These are phyloP conservation scores for Trichoderma polysporum DNA, from an alignment of 2,329 filamentous ascomycete species.

Conservation along the genomic window DNA sequence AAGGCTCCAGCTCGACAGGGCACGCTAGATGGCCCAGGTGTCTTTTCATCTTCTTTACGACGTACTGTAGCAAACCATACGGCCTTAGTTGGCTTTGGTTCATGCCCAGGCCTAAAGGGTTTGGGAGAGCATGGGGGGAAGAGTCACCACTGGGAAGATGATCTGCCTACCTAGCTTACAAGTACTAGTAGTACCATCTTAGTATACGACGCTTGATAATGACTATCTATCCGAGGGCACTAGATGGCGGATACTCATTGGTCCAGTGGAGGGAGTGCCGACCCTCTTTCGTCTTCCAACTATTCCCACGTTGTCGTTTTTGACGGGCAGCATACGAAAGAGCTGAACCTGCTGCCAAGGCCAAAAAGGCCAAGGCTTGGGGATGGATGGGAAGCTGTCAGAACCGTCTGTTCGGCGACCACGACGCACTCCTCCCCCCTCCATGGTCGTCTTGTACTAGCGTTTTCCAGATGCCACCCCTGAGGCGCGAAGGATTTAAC, in stretches of 20 bases:
- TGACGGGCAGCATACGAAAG: not conserved
- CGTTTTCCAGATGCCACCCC: not conserved
- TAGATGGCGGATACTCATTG: not conserved
- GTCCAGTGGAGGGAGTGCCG: not conserved
- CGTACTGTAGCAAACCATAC: not conserved
- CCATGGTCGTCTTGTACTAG: not conserved
- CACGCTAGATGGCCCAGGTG: not conserved
- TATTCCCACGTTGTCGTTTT: not conserved
- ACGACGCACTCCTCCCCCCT: not conserved
- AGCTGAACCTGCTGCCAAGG: not conserved
- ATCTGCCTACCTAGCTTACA: slow-evolving; percentile 2
- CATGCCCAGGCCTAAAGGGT: not conserved
- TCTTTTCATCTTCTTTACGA: not conserved
- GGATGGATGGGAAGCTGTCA: not conserved
- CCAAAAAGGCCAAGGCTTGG: not conserved
- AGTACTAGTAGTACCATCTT: not conserved
- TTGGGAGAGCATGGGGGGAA: not conserved
- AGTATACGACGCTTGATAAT: not conserved
- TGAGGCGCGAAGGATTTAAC: not conserved
- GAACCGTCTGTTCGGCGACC: not conserved
- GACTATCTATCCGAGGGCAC: not conserved
- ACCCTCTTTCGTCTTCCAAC: not conserved
- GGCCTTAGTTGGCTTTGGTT: not conserved
- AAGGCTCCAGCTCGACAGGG: not conserved
- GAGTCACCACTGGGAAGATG: not conserved